Evolutionary conservation across 305 asterid species (phyloP), one percentile per base, ranked within the genome.

Genomic region (Fraxinus platypoda): DNA sequence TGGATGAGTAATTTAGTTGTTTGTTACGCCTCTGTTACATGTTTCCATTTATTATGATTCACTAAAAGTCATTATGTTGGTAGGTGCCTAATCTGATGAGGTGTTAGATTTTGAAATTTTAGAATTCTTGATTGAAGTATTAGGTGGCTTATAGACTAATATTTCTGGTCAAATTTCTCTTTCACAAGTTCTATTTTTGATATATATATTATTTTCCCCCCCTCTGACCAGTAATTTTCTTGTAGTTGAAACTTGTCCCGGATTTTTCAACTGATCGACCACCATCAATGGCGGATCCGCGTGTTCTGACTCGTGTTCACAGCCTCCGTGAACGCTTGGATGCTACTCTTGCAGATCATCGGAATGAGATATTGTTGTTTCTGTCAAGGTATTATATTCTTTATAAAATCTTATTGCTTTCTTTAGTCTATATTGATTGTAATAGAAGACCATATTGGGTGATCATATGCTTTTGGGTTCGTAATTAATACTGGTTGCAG

Each of bases 311-410:
- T 62, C 97, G 98, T 26, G 97, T 94, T 79, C 97, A 95, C 90
- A 95, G 97, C 88, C 97, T 95, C 68, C 95, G 94, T 0, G 99
- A 95, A 80, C 99, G 97, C 52, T 85, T 95, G 88, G 97, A 94
- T 62, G 92, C 97, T 77, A 95, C 98, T 15, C 90, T 95, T 64
- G 91, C 92, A 70, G 94, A 94, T 59, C 94, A 91, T 30, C 97
- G 98, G 85, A 85, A 90, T 31, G 98, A 95, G 84, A 87, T 95
- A 59, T 19, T 95, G 75, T 79, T 86, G 83, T 94, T 95, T 76
- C 84, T 95, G 1, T 90, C 97, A 0, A 94, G 94, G 99, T 95
- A 64, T 59, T 59, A 21, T 25, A 25, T 8, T 23, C 31, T 8
- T 6, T 13, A 0, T 21, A 8, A 23, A 57, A 34, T 57, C n/a